Evolutionary conservation across 495 filamentous ascomycete genomes (phyloP).

Genomic region (Wilcoxina mikolae): DNA sequence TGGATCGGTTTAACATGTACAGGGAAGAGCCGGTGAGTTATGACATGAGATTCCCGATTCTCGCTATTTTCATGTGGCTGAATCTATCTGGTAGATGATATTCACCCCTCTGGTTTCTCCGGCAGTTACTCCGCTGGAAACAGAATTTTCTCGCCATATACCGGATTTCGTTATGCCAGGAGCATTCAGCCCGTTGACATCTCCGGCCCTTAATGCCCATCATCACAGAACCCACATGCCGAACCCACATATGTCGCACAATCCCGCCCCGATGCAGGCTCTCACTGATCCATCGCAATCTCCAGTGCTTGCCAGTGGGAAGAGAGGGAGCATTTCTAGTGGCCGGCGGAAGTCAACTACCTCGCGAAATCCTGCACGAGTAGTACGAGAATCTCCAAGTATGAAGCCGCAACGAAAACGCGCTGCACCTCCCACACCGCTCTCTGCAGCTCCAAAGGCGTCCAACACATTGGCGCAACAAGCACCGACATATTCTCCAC

Average conservation of each 20-base stretch:
- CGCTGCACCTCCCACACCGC: conserved; percentile 18
- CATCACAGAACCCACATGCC: conserved; percentile 22
- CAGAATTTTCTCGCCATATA: conserved; percentile 54
- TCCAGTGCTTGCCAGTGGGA: conserved; percentile 32
- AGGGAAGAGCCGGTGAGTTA: conserved; percentile 65
- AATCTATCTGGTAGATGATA: conserved; percentile 42
- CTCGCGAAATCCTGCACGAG: conserved; percentile 28
- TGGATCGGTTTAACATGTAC: conserved; percentile 57
- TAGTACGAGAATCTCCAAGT: conserved; percentile 66
- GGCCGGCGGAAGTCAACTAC: conserved; percentile 36
- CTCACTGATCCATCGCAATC: conserved; percentile 29
- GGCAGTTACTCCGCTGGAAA: conserved; percentile 80
- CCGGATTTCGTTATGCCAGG: conserved; percentile 73
- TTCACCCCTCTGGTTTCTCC: conserved; percentile 93
- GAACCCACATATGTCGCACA: conserved; percentile 21
- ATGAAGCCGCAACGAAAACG: conserved; percentile 60
- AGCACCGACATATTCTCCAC: conserved; percentile 3
- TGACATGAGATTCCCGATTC: not conserved
- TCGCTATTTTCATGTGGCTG: not conserved
- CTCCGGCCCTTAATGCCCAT: conserved; percentile 54
- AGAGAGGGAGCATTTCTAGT: conserved; percentile 36
- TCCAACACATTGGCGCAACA: conserved; percentile 17
- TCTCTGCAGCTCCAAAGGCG: conserved; percentile 20
- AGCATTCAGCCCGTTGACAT: conserved; percentile 87
- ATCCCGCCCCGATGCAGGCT: conserved; percentile 19